phyloP scores from a whole-genome alignment of 179 eudicot species.

The Drosera spatulata region DNA sequence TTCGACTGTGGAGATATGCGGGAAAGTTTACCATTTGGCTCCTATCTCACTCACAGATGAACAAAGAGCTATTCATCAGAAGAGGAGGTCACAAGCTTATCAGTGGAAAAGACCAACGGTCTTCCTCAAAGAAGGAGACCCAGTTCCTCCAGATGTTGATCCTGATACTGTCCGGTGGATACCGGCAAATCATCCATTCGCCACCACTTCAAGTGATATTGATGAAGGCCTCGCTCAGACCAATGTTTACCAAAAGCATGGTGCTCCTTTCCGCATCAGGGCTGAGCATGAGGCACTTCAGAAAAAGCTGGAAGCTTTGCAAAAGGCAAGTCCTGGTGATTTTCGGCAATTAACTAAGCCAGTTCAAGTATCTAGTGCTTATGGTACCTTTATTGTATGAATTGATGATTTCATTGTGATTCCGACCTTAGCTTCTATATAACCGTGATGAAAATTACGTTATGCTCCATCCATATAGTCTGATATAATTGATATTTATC shows the following conservation, averaged over 20 bases:
- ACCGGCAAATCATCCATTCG: constrained; percentile 99
- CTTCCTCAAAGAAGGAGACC: constrained; percentile 93
- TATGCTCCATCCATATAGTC: not conserved
- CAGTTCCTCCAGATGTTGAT: constrained; percentile 87
- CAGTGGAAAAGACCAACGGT: constrained; percentile 94
- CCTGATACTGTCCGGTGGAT: constrained; percentile 96
- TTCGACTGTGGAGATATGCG: constrained; percentile 93
- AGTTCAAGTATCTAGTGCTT: not conserved
- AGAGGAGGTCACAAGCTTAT: constrained; percentile 93
- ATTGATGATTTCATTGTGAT: not conserved
- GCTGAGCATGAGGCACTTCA: constrained; percentile 99
- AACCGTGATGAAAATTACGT: too few species aligned
- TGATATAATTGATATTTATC: not conserved
- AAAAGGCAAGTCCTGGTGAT: constrained; percentile 49
- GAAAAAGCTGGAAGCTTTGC: constrained; percentile 82
- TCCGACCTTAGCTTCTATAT: too few species aligned
- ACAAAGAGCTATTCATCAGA: constrained; percentile 71
- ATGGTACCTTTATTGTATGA: not conserved
- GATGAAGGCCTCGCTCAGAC: constrained; percentile 91
- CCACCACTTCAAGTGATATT: constrained; percentile 80
- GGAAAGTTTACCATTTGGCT: constrained; percentile 78
- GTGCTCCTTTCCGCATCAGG: constrained; percentile 91
- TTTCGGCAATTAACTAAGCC: not conserved
- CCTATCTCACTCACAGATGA: constrained; percentile 86
- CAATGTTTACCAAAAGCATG: constrained; percentile 87